phyloP scores from a whole-genome alignment of 345 rosid genomes.

The Xanthoceras sorbifolium region DNA sequence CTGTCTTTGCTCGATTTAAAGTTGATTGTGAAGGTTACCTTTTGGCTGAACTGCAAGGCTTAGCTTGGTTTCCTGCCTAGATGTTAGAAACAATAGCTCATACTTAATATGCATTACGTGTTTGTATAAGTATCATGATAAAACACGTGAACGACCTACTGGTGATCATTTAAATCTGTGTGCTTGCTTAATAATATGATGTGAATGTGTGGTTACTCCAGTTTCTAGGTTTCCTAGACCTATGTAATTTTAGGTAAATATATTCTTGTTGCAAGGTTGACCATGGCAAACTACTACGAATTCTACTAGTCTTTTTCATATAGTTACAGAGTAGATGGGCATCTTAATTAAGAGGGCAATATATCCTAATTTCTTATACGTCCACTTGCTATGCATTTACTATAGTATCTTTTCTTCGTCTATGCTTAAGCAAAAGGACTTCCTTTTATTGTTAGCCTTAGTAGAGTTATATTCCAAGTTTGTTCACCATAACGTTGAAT shows the following conservation, averaged over 20 bases:
- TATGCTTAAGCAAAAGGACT: neutral
- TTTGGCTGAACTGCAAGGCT: neutral
- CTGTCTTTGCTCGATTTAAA: neutral
- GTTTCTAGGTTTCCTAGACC: too few species aligned
- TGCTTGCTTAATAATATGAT: neutral
- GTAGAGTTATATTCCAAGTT: conserved; percentile 1
- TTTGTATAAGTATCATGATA: neutral
- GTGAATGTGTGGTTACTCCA: neutral
- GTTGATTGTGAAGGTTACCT: too few species aligned
- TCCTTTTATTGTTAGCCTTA: neutral
- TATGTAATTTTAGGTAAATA: too few species aligned
- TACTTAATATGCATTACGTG: neutral
- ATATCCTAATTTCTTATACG: neutral
- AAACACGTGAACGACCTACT: neutral
- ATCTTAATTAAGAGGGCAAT: neutral
- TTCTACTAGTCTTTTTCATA: too few species aligned
- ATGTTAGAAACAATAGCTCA: neutral
- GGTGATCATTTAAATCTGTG: too few species aligned
- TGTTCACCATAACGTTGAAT: neutral
- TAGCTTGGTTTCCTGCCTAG: conserved; percentile 2
- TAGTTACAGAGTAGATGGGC: neutral
- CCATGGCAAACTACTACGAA: too few species aligned
- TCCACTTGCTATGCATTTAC: neutral
- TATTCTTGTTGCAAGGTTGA: too few species aligned
- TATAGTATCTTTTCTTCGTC: neutral